A percentile compares a stretch with the other conserved stretches of the same genome.
These are phyloP conservation scores for Raffaelea deltoideospora DNA, from an alignment of 2,329 filamentous ascomycete species.

Conservation along the genomic window DNA sequence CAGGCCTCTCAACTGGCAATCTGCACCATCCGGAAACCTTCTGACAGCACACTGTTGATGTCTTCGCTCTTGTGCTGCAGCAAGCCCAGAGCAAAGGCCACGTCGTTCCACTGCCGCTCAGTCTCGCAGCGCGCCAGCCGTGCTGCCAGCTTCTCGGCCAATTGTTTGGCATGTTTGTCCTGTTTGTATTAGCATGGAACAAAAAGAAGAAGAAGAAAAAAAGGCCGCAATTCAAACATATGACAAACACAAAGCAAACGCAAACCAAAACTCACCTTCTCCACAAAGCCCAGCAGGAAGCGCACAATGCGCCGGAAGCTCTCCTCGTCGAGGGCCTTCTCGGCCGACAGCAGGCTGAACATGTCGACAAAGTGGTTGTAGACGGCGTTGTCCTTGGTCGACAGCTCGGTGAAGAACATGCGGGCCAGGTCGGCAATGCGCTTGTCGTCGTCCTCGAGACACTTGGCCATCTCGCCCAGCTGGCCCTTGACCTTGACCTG, in stretches of 20 bases:
- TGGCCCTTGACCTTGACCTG: slow-evolving; percentile 99
- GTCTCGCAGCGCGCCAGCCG: slow-evolving; percentile 74
- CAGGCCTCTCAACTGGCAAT: too few relatives aligned
- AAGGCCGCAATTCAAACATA: too few relatives aligned
- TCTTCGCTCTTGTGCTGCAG: slow-evolving; percentile 90
- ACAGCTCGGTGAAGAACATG: slow-evolving; percentile 98
- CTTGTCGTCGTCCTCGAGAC: slow-evolving; percentile 89
- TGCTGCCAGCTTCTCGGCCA: slow-evolving; percentile 83
- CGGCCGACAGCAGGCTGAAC: slow-evolving; percentile 83
- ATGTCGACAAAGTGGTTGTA: slow-evolving; percentile 99
- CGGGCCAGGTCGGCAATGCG: slow-evolving; percentile 82
- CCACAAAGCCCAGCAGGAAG: slow-evolving; percentile 89
- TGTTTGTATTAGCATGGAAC: too few relatives aligned
- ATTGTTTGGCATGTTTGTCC: slow-evolving; percentile 95
- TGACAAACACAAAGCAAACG: too few relatives aligned
- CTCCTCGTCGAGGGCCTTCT: slow-evolving; percentile 67
- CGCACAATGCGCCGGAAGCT: slow-evolving; percentile 75
- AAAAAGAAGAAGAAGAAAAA: too few relatives aligned
- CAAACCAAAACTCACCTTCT: too few relatives aligned
- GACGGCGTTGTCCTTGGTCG: slow-evolving; percentile 95
- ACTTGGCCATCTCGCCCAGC: slow-evolving; percentile 97
- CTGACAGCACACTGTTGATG: slow-evolving; percentile 59
- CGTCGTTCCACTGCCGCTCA: slow-evolving; percentile 94
- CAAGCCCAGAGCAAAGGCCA: slow-evolving; percentile 78
- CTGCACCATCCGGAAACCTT: slow-evolving; percentile 62